Evolutionary conservation across 2,329 filamentous ascomycete genomes (phyloP), one percentile per base, ranked within the genome.

Genomic region (Zymoseptoria crescenta): DNA sequence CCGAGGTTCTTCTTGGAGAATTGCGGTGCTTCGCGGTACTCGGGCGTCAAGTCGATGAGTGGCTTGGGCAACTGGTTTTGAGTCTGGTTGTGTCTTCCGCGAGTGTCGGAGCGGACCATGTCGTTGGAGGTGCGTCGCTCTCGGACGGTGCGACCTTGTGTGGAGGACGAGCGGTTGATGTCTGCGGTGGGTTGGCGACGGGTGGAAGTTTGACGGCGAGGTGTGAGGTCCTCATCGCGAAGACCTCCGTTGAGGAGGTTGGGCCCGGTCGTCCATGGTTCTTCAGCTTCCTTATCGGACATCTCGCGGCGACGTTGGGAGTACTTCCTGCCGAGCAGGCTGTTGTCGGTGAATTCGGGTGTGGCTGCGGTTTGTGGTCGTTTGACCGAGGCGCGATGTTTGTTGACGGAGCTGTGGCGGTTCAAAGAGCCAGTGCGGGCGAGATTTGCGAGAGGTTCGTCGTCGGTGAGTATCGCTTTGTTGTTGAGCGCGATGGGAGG

Each of bases 11-110:
- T 80, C 52, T 76, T 77, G 56, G 76, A 73, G 68, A 80, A 80
- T 70, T 86, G 79, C 19, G 86, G 86, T 6, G 85, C 80, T 62
- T 88, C 85, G 54, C 81, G 78, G 68, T 86, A 87, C 54, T 79
- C 77, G 0, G 85, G 84, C 0, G 84, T 85, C 49, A 91, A 78
- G 67, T 89, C 87, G 29, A 91, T 74, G 5, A 91, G 78, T 1
- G 88, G 87, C 62, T 84, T 84, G 2, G 79, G 78, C 66, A 72
- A 75, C 24, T 67, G 71, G 35, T 45, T 45, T 16, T 45, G 35
- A 45, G 35, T 45, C 6, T n/a, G 35, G 13, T 45, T 45, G 3
- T 45, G 35, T 55, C 72, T 64, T 16, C 52, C 55, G 56, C 59
- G 65, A 1, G 81, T 82, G n/a, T 71, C 73, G n/a, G 76, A 76